Conservation (phyloP, 1,139 yeast genomes). For the Blastobotrys ciferrii region DNA sequence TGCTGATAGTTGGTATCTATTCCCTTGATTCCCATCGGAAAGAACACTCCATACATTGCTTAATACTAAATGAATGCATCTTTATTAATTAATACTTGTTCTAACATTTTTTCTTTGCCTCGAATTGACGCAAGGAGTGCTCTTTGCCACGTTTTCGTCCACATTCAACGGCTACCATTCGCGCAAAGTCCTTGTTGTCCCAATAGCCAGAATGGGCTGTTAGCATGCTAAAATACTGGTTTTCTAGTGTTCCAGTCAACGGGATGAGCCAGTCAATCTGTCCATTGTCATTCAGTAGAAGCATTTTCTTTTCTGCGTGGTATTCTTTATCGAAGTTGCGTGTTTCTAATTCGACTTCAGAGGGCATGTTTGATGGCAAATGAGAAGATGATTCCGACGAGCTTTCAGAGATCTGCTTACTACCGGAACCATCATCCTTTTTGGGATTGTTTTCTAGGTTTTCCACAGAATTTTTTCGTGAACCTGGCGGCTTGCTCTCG, state of each 20-base stretch:
- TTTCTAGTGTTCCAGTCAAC: slow-evolving; percentile 37
- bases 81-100: neutral
- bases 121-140: slow-evolving; percentile 24
- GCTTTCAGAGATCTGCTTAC: neutral
- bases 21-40: too few relatives aligned
- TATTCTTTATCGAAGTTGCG: slow-evolving; percentile 31
- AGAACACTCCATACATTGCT: neutral
- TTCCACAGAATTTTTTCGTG: slow-evolving; percentile 3
- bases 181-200: slow-evolving; percentile 43
- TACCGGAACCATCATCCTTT: neutral
- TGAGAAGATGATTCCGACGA: slow-evolving; percentile 5
- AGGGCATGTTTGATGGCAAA: slow-evolving; percentile 14
- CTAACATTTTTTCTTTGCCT: slow-evolving; percentile 20
- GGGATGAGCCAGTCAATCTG: slow-evolving; percentile 43
- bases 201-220: slow-evolving; percentile 45
- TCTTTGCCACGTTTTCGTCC: slow-evolving; percentile 30
- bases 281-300: slow-evolving; percentile 41
- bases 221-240: slow-evolving; percentile 42
- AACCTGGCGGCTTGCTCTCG: slow-evolving; percentile 1
- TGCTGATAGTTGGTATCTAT: neutral
- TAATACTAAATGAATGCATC: neutral
- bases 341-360: slow-evolving; percentile 32
- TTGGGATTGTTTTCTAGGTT: neutral
- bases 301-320: slow-evolving; percentile 32
- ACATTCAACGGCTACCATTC: slow-evolving; percentile 42